Evolutionary conservation across 768 basidiomycete species (phyloP).

Genomic region (Lactarius deliciosus): DNA sequence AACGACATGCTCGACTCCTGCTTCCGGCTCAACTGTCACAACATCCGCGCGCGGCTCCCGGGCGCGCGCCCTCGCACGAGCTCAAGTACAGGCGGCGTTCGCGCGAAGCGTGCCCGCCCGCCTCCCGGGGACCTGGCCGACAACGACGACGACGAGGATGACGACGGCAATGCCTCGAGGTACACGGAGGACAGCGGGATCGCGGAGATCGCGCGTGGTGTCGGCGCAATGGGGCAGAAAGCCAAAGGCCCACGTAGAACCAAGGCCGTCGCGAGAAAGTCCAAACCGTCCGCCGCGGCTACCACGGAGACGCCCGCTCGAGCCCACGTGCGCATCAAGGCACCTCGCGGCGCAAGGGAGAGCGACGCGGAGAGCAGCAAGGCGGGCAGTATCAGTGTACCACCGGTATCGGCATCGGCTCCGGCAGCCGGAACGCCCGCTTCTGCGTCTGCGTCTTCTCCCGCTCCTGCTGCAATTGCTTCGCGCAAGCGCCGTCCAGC

Average conservation of each 20-base stretch:
- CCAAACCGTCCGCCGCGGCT: background rate
- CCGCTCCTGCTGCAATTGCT: background rate
- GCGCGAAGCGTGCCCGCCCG: constrained; percentile 35
- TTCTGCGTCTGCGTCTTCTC: background rate
- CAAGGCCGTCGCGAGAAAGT: constrained; percentile 25
- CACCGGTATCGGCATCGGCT: background rate
- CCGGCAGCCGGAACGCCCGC: background rate
- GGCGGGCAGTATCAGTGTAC: background rate
- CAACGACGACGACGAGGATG: constrained; percentile 31
- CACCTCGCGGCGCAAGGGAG: background rate
- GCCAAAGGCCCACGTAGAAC: constrained; percentile 28
- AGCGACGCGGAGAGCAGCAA: constrained; percentile 19
- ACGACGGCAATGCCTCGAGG: constrained; percentile 33
- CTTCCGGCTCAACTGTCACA: constrained; percentile 52
- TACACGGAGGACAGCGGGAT: constrained; percentile 37
- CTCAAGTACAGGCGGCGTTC: constrained; percentile 30
- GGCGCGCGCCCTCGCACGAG: constrained; percentile 9
- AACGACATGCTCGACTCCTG: constrained; percentile 72
- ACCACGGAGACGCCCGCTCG: background rate
- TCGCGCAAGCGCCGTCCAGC: constrained; percentile 10
- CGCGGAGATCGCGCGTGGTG: constrained; percentile 35
- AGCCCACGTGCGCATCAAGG: constrained; percentile 8
- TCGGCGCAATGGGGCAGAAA: constrained; percentile 23
- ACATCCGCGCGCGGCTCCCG: constrained; percentile 35
- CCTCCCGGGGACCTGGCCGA: background rate